Percentiles rank a stretch among this genome's conserved stretches.
Evolutionary conservation across 2,329 filamentous ascomycete species (phyloP).

Genomic region (Sporothrix protearum): DNA sequence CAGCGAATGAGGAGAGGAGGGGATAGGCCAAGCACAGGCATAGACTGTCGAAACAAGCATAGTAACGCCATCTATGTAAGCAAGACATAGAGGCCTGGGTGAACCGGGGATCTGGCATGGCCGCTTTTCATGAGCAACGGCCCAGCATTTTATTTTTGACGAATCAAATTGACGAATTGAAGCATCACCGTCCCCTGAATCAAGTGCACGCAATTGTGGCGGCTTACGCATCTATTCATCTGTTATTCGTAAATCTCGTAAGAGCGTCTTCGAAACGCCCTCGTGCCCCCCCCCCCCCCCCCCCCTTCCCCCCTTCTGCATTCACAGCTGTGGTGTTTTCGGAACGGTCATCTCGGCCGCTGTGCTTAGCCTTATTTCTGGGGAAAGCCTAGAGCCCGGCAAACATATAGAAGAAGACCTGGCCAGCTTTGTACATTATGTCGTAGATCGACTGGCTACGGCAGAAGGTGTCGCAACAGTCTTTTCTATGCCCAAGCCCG

Average conservation of each 20-base stretch:
- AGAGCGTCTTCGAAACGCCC: not conserved
- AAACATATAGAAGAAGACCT: not conserved
- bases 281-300: not conserved
- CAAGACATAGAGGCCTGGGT: not conserved
- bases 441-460: not conserved
- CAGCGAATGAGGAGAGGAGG: not conserved
- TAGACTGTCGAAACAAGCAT: not conserved
- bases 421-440: no score
- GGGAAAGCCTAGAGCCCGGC: not conserved
- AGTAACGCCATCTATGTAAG: slow-evolving; percentile 8
- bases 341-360: not conserved
- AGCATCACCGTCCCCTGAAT: slow-evolving; percentile 7
- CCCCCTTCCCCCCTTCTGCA: not conserved
- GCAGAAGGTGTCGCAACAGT: not conserved
- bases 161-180: slow-evolving; percentile 20
- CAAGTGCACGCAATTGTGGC: not conserved
- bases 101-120: not conserved
- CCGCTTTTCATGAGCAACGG: slow-evolving; percentile 12
- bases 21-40: not conserved
- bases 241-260: not conserved
- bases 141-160: not conserved
- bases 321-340: not conserved
- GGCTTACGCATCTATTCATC: not conserved
- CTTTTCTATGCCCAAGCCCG: not conserved
- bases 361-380: not conserved